Evolutionary conservation across 139 green algal species (phyloP), one percentile per base, ranked within the genome.

Genomic region (Tetraselmis striata): DNA sequence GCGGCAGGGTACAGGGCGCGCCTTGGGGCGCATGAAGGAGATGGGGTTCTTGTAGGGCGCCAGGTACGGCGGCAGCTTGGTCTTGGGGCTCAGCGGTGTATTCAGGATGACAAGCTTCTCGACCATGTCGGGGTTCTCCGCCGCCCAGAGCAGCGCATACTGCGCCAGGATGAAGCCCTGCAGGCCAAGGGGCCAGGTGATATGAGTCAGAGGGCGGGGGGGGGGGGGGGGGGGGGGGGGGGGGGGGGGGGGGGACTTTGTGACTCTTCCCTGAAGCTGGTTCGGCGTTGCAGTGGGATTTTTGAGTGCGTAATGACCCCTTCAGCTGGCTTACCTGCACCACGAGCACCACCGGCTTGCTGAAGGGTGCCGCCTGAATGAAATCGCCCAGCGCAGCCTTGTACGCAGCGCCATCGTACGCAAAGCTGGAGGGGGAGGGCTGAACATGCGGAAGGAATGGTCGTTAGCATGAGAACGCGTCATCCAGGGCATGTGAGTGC

Each of bases 151-250:
- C 83, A 95, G 77, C 11, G 77, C 93, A 77, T 93, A 94, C 85
- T 96, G 92, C 0, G 88, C 84, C 22, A 95, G 81, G 1, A 96
- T 81, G 81, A 85, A 96, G 29, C 93, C 93, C 83, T 95, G 87
- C 28, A 82, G 27, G n/a, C n/a, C n/a, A n/a, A n/a, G n/a, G n/a
- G n/a, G n/a, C n/a, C n/a, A n/a, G n/a, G n/a, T n/a, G n/a, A n/a
- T n/a, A n/a, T n/a, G n/a, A n/a, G n/a, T n/a, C n/a, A n/a, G n/a
- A n/a, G n/a, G n/a, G n/a, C n/a, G n/a, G n/a, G n/a, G n/a, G n/a
- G n/a, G n/a, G n/a, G n/a, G n/a, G n/a, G n/a, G n/a, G n/a, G n/a
- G n/a, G n/a, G n/a, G n/a, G n/a, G n/a, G n/a, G n/a, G n/a, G n/a
- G n/a, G n/a, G n/a, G n/a, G n/a, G n/a, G n/a, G n/a, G n/a, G n/a